phyloP scores from a whole-genome alignment of 2,329 filamentous ascomycete genomes.

The Venturia carpophila region DNA sequence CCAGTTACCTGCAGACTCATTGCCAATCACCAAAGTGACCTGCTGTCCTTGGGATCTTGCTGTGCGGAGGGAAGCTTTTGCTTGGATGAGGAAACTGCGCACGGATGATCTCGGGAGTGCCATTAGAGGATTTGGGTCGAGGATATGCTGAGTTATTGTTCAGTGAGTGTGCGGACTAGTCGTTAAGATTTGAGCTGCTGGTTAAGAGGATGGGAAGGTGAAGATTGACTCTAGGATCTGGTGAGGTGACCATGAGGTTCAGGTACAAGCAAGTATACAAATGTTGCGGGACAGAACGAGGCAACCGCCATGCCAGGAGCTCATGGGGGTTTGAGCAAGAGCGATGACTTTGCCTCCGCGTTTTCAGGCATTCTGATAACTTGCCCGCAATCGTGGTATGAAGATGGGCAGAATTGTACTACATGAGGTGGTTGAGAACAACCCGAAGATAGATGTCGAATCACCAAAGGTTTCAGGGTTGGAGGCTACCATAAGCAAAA shows the following conservation, averaged over 20 bases:
- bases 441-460: too few species aligned
- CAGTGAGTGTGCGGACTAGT: background rate
- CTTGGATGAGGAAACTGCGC: slow-evolving; percentile 35
- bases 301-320: background rate
- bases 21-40: slow-evolving; percentile 45
- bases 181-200: slow-evolving; percentile 1
- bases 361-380: too few species aligned
- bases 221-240: background rate
- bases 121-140: background rate
- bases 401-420: too few species aligned
- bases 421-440: too few species aligned
- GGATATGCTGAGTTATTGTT: background rate
- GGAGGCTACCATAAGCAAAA: too few species aligned
- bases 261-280: slow-evolving; percentile 3
- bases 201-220: background rate
- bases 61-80: slow-evolving; percentile 36
- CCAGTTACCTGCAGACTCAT: slow-evolving; percentile 42
- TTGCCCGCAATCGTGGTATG: too few species aligned
- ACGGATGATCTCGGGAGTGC: background rate
- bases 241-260: background rate
- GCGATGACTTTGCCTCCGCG: background rate
- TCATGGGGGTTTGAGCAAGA: background rate
- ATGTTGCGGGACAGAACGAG: background rate
- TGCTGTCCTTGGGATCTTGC: slow-evolving; percentile 34
- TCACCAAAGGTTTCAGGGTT: too few species aligned